These are phyloP conservation scores for Cytospora paraplurivora DNA, from an alignment of 2,329 filamentous ascomycete species.

Conservation along the genomic window DNA sequence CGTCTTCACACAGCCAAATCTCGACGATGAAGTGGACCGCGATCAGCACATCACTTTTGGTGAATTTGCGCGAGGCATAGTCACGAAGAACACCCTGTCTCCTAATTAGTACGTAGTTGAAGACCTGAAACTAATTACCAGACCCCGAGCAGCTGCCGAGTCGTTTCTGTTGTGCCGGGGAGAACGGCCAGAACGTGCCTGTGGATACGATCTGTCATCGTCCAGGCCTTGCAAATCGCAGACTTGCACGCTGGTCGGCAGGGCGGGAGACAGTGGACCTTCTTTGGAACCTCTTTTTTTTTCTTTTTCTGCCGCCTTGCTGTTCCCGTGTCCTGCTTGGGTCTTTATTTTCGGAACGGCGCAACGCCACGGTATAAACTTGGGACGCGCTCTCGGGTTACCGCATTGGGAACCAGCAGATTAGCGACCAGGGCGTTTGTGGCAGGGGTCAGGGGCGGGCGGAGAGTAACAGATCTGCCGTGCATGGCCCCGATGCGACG, in stretches of 20 bases:
- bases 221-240: background rate
- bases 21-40: slow-evolving; percentile 76
- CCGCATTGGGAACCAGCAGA: slow-evolving; percentile 22
- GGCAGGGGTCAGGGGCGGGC: background rate
- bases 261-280: slow-evolving; percentile 1
- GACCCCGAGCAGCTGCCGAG: background rate
- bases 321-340: background rate
- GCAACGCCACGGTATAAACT: slow-evolving; percentile 1
- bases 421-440: slow-evolving; percentile 13
- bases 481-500: slow-evolving; percentile 19
- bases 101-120: slow-evolving; percentile 26
- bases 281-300: background rate
- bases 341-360: slow-evolving; percentile 18
- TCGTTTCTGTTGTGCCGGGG: background rate
- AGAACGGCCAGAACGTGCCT: background rate
- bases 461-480: slow-evolving; percentile 10
- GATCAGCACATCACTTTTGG: slow-evolving; percentile 70
- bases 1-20: slow-evolving; percentile 95
- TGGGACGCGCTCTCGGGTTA: slow-evolving; percentile 23
- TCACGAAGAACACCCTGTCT: slow-evolving; percentile 60
- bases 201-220: background rate
- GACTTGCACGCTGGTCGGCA: background rate
- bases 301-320: background rate
- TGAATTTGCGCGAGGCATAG: slow-evolving; percentile 68
- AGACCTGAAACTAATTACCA: background rate